Evolutionary conservation across 306 rosid species (phyloP), one percentile per base, ranked within the genome.

Genomic region (Vicia villosa): DNA sequence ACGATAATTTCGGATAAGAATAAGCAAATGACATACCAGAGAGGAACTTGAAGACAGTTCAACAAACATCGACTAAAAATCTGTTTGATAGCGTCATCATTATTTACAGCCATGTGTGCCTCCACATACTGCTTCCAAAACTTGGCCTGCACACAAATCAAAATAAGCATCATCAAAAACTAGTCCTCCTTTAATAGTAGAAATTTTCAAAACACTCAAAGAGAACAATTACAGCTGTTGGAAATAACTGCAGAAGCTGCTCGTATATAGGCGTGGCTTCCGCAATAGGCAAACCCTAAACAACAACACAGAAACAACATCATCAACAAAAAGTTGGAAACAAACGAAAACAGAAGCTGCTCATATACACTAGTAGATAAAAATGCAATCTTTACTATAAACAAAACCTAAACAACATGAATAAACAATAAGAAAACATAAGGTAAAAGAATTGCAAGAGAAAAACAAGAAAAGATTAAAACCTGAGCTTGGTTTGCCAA

Each of bases 91-190:
- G 97, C 97, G 63, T 94, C 98, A 16, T 94, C 97, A 52, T 90
- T 90, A 80, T 88, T 94, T n/a, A 78, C 86, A 78, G 86, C 87
- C 93, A 90, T 85, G 63, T 94, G 77, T 19, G 94, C 96, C 90
- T 94, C 97, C 75, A 87, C 98, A 81, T 94, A 94, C 42, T 94
- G 98, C 85, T 85, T 94, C 98, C 98, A 94, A 84, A 82, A 94
- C 77, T 88, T 94, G 72, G 94, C 97, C 98, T 93, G 83, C 13
- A 69, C 34, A 68, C 42, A 84, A 71, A 65, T 49, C 14, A 49
- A 57, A 45, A 68, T 20, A 79, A 74, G 17, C 30, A 70, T 26
- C 56, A 72, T 19, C 17, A 40, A 49, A 66, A 58, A 63, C 63
- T 22, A 55, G 8, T 21, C 11, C 14, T 21, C 11, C 14, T 47